Base-by-base conservation (phyloP, 495 filamentous ascomycete species). In the Apiosordaria backusii region DNA sequence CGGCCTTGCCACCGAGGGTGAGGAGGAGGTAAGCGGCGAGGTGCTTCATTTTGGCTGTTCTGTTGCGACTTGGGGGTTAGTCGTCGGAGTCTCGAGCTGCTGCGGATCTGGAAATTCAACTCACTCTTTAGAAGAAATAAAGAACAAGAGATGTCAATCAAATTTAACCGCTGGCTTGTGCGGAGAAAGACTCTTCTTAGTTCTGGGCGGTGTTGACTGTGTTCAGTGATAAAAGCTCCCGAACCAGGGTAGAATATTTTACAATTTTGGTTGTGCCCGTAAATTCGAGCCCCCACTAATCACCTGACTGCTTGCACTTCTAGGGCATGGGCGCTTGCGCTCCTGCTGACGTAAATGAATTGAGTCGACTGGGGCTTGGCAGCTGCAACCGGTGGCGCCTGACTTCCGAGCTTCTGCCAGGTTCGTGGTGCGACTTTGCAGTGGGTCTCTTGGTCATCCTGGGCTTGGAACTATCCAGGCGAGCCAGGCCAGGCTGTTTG, bases 11-110 rank as follows among this genome's bases (percentile, higher is more conserved):
- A 77, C 86, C 95, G 72, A 98, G 88, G 84, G 83, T 83, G 81
- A 97, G 89, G 79, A 99, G 95, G 75, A 99, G 92, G 88, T 97
- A 99, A 77, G 95, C 93, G 78, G 95, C 96, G 84, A 99, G 90
- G 84, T 98, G 89, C 93, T 98, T 99, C 95, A 99, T 99, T 92
- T 89, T 94, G 83, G 29, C 50, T 65, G 66, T 45, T 68, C 64
- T 68, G 64, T 25, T 60, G 18, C 26, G 23, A 19, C 18, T 55
- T 19, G 7, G n/a, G 15, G 22, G 67, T 72, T 52, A 71, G 69
- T 63, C 19, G 21, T 7, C 13, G 19, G 4, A 54, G 50, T 26
- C 21, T 62, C 45, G 64, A 23, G n/a, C 26, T 54, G 52, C 45
- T 35, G 24, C 58, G 53, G 22, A 27, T 50, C 23, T 40, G 35